Evolutionary conservation across 2,329 filamentous ascomycete species (phyloP).

Genomic region (Leptographium flavum): DNA sequence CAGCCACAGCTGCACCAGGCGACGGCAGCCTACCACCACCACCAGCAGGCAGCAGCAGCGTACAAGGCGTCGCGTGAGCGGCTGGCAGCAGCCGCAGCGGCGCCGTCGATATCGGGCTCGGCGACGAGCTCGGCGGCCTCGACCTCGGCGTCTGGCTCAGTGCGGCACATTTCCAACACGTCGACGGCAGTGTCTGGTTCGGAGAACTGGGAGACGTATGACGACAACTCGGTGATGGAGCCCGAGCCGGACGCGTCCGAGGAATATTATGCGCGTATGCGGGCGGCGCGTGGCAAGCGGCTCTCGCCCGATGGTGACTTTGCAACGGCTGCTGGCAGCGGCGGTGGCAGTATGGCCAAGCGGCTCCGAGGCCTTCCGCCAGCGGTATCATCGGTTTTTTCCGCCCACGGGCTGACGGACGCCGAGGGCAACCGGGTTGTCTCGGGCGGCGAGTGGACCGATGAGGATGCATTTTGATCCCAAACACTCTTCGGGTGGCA

Average conservation of each 20-base stretch:
- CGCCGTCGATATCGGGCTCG: constrained; percentile 19
- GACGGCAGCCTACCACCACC: background rate
- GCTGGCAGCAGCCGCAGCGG: constrained; percentile 14
- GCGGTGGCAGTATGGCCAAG: constrained; percentile 26
- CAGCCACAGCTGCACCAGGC: constrained; percentile 2
- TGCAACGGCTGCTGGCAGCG: background rate
- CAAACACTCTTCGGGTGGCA: no score
- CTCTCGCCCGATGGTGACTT: constrained; percentile 30
- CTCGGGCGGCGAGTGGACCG: constrained; percentile 54
- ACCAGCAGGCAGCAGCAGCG: background rate
- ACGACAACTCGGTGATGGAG: constrained; percentile 66
- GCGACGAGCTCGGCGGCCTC: constrained; percentile 22
- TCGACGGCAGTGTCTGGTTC: constrained; percentile 70
- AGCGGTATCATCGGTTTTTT: constrained; percentile 25
- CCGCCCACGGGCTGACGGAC: constrained; percentile 35
- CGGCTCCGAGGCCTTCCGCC: constrained; percentile 39
- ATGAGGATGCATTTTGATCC: constrained; percentile 49
- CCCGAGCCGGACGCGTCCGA: constrained; percentile 64
- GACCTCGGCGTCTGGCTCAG: constrained; percentile 18
- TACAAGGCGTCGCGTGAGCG: background rate
- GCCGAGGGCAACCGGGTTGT: constrained; percentile 46
- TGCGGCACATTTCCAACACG: constrained; percentile 58
- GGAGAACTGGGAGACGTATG: constrained; percentile 97
- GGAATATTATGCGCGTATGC: constrained; percentile 65
- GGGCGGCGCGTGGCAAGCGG: constrained; percentile 54